A percentile compares a stretch with the other conserved stretches of the same genome.
Evolutionary conservation across 2,329 filamentous ascomycete species (phyloP).

Genomic region (Clonostachys rosea): DNA sequence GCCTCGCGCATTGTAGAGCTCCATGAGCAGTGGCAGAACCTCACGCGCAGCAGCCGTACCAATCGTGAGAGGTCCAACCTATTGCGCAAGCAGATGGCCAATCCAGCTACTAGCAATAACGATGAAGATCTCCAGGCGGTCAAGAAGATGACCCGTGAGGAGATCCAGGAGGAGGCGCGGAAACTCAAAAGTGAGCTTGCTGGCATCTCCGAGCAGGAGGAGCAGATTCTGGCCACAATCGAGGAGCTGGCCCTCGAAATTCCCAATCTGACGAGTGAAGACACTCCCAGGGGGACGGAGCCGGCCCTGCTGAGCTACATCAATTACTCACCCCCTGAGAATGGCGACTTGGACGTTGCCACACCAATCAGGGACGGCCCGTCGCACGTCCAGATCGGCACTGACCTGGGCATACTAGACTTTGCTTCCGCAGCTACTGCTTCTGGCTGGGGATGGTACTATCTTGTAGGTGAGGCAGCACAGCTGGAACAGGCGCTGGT

Average conservation of each 20-base stretch:
- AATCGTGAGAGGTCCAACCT: conserved; percentile 64
- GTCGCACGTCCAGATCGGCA: conserved; percentile 83
- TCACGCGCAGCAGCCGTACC: conserved; percentile 55
- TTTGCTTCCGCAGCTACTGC: conserved; percentile 77
- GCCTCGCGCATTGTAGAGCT: conserved; percentile 52
- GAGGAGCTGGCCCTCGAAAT: conserved; percentile 69
- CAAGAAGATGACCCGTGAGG: conserved; percentile 34
- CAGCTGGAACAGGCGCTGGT: conserved; percentile 92
- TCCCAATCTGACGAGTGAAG: conserved; percentile 77
- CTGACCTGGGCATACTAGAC: conserved; percentile 83
- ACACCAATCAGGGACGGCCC: conserved; percentile 42
- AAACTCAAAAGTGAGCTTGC: conserved; percentile 58
- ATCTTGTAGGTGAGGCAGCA: conserved; percentile 84
- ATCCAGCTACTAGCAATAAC: conserved; percentile 40
- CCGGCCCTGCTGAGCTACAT: conserved; percentile 70
- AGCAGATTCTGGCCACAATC: conserved; percentile 59
- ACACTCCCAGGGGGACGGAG: conserved; percentile 68
- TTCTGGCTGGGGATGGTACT: conserved; percentile 98
- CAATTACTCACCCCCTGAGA: conserved; percentile 58
- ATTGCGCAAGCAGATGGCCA: conserved; percentile 49
- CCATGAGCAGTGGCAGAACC: conserved; percentile 51
- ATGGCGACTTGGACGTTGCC: conserved; percentile 14
- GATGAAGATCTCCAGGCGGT: conserved; percentile 31
- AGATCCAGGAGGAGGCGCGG: conserved; percentile 60
- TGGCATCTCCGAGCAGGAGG: conserved; percentile 57